phyloP scores from a whole-genome alignment of 2,329 filamentous ascomycete species.

The Colletotrichum sp. region DNA sequence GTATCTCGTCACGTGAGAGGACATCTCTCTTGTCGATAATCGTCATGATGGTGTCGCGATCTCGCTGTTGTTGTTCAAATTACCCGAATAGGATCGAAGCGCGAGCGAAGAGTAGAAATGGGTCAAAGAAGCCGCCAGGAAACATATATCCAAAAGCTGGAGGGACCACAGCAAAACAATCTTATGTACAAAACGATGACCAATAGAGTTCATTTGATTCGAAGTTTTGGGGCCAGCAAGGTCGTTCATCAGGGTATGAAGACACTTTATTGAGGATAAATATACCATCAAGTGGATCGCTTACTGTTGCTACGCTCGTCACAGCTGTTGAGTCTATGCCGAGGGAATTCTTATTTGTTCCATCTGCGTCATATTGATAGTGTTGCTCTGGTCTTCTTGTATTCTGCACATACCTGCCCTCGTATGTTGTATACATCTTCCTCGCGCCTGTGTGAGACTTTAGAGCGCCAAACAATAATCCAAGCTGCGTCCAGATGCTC shows the following conservation, averaged over 20 bases:
- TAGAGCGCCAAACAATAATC: background rate
- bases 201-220: background rate
- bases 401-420: background rate
- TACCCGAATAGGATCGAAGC: background rate
- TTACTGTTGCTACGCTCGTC: background rate
- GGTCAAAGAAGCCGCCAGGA: background rate
- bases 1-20: background rate
- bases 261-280: background rate
- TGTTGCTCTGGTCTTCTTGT: background rate
- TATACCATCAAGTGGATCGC: background rate
- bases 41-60: background rate
- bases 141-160: background rate
- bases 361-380: background rate
- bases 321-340: background rate
- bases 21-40: background rate
- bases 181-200: background rate
- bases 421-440: background rate
- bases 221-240: background rate
- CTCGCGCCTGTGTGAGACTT: rapidly evolving
- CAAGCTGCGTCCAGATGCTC: background rate
- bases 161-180: background rate
- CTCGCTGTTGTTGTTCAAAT: background rate
- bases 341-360: background rate
- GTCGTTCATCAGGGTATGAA: background rate
- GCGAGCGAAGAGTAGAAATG: background rate